Conservation (phyloP, 2,329 filamentous ascomycete genomes). For the Hirsutella thompsonii region DNA sequence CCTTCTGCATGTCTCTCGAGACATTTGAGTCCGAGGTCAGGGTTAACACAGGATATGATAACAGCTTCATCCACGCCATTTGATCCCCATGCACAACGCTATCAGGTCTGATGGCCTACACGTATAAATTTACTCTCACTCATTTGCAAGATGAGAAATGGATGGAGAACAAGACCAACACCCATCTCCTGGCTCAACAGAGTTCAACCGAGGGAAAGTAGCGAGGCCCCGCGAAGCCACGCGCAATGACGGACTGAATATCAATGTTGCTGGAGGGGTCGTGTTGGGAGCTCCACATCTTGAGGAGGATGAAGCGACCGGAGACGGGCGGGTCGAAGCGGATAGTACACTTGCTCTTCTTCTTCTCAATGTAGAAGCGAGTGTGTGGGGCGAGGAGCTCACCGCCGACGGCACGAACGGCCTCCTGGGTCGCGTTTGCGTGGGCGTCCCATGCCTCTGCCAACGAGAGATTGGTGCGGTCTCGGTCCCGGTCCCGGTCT, state of each 20-base stretch:
- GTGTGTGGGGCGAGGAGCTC: constrained; percentile 61
- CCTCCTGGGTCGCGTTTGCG: constrained; percentile 42
- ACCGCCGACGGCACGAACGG: constrained; percentile 41
- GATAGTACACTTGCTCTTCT: constrained; percentile 76
- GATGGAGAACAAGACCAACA: background rate
- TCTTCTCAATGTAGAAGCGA: constrained; percentile 69
- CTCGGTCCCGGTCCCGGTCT: constrained; percentile 6
- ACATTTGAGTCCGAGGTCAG: no score
- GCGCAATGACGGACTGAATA: constrained; percentile 72
- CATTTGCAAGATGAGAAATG: no score
- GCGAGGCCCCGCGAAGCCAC: constrained; percentile 74
- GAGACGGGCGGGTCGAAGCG: constrained; percentile 74
- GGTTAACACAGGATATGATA: no score
- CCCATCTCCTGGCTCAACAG: constrained; percentile 24
- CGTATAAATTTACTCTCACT: no score
- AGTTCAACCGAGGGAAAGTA: constrained; percentile 64
- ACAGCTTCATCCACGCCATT: no score
- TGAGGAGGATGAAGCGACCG: constrained; percentile 72
- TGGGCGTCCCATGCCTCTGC: constrained; percentile 30
- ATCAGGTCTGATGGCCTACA: no score
- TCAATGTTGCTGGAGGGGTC: constrained; percentile 63
- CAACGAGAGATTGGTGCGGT: constrained; percentile 13
- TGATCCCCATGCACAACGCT: no score
- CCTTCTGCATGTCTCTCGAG: no score
- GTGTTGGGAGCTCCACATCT: constrained; percentile 73